Evolutionary conservation across 805 yeast genomes (phyloP).

Genomic region (Pichia nanzhaoensis): DNA sequence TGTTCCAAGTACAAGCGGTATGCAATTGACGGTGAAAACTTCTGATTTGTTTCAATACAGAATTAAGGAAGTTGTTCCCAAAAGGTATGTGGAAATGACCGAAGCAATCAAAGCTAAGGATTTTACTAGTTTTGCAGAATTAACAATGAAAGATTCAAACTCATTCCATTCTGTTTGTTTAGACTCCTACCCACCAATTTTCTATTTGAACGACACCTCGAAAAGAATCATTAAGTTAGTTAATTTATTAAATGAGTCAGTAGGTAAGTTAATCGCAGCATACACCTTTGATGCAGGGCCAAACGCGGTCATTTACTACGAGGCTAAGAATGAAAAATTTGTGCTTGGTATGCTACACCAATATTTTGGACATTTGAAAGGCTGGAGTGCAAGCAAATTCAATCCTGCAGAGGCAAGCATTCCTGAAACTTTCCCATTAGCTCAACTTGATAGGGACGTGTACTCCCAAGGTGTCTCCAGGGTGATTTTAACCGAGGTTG

Average conservation of each 20-base stretch:
- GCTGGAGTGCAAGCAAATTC: constrained; percentile 49
- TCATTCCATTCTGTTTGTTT: constrained; percentile 98
- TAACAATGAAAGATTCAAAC: constrained; percentile 94
- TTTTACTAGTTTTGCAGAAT: constrained; percentile 74
- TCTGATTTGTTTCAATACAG: constrained; percentile 82
- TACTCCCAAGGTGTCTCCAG: constrained; percentile 60
- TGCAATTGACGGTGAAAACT: constrained; percentile 91
- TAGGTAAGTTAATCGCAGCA: constrained; percentile 75
- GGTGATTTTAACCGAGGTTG: constrained; percentile 79
- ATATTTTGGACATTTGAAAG: constrained; percentile 52
- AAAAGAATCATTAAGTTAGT: constrained; percentile 71
- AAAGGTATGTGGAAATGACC: constrained; percentile 77
- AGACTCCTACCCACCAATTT: constrained; percentile 93
- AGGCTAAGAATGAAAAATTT: constrained; percentile 61
- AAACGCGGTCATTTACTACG: constrained; percentile 92
- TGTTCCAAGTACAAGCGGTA: constrained; percentile 90
- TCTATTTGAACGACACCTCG: constrained; percentile 87
- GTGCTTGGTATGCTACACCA: constrained; percentile 65
- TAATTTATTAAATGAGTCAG: constrained; percentile 65
- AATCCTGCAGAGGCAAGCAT: constrained; percentile 14
- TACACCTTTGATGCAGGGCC: constrained; percentile 99
- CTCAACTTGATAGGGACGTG: constrained; percentile 28
- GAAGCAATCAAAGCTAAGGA: constrained; percentile 65
- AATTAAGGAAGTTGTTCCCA: constrained; percentile 76
- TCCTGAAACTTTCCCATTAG: constrained; percentile 22